Evolutionary conservation across 2,329 filamentous ascomycete genomes (phyloP).

Genomic region (Phoma sp.): DNA sequence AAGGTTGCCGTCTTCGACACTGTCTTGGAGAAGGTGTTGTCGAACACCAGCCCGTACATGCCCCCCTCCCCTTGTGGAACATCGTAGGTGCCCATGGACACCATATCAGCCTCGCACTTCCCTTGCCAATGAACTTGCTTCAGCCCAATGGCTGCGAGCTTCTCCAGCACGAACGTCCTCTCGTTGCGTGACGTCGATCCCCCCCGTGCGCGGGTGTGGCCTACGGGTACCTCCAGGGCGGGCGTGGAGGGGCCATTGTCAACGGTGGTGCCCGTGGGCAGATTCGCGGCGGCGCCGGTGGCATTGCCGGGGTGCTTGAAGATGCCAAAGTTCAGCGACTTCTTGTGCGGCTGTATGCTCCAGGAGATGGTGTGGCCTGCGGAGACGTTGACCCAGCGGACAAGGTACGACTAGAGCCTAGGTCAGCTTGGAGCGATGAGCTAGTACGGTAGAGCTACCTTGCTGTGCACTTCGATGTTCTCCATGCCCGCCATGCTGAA

Average conservation of each 20-base stretch:
- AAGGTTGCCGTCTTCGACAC: constrained; percentile 91
- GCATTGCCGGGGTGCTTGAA: constrained; percentile 92
- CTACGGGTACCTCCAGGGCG: constrained; percentile 58
- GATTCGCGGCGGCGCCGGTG: constrained; percentile 52
- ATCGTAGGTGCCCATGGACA: constrained; percentile 87
- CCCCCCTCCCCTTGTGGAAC: constrained; percentile 76
- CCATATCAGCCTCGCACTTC: constrained; percentile 95
- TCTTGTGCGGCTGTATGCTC: constrained; percentile 97
- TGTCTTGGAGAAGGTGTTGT: constrained; percentile 98
- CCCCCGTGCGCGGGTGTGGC: constrained; percentile 59
- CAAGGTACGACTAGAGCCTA: constrained; percentile 81
- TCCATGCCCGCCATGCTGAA: constrained; percentile 84
- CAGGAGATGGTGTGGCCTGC: constrained; percentile 93
- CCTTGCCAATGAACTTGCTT: constrained; percentile 79
- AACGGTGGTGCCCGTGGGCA: constrained; percentile 43
- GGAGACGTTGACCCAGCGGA: constrained; percentile 94
- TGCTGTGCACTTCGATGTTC: constrained; percentile 96
- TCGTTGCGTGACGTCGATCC: constrained; percentile 66
- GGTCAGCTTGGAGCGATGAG: constrained; percentile 1
- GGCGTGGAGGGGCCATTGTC: constrained; percentile 43
- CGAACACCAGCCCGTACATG: constrained; percentile 96
- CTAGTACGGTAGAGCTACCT: constrained; percentile 63
- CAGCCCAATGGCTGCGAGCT: constrained; percentile 66
- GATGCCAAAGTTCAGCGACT: constrained; percentile 97
- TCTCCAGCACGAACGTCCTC: constrained; percentile 73